Base-by-base conservation (phyloP, 2,329 filamentous ascomycete species). In the Periglandula ipomoeae region DNA sequence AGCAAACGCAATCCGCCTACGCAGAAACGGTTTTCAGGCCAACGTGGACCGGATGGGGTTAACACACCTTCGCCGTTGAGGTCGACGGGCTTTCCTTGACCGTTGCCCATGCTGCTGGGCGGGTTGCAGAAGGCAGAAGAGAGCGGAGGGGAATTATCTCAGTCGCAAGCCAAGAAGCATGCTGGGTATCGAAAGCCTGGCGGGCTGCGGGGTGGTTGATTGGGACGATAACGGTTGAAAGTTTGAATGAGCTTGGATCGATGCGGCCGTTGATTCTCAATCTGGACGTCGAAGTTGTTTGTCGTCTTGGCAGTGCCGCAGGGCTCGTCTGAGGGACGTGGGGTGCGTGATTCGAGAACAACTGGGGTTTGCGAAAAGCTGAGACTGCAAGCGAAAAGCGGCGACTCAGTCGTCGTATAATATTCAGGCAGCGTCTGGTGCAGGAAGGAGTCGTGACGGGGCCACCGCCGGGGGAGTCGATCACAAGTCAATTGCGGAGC, bases 61-160 rank as follows among this genome's bases (percentile, higher is more conserved):
- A 38, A 60, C 64, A 47, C 74, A 95, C 89, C 87, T 84, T 95
- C 87, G 73, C 95, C 90, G 71, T 85, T 87, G 71, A 90, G 84
- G 67, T 89, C 85, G 72, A 95, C 81, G 69, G 87, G 88, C 70
- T 96, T 96, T 70, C 90, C 90, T 70, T 91, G 89, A 65, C 84
- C 86, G 73, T 97, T 96, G 66, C 91, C 91, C 91, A 97, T 97
- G 55, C 93, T 95, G 55, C 47, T 52, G 52, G 54, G 50, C 55
- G 56, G 51, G 56, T 56, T 57, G 50, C 47, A 52, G 50, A 55
- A 53, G 61, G 56, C 54, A 51, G 56, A 48, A 32, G 46, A 27
- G 55, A 57, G 54, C 52, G 52, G 27, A 43, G 39, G 45, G 42
- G 50, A 50, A 56, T 56, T 61, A 64, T 54, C 47, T 54, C 41